Conservation (phyloP, 495 filamentous ascomycete genomes). For the Endocarpon pusillum region DNA sequence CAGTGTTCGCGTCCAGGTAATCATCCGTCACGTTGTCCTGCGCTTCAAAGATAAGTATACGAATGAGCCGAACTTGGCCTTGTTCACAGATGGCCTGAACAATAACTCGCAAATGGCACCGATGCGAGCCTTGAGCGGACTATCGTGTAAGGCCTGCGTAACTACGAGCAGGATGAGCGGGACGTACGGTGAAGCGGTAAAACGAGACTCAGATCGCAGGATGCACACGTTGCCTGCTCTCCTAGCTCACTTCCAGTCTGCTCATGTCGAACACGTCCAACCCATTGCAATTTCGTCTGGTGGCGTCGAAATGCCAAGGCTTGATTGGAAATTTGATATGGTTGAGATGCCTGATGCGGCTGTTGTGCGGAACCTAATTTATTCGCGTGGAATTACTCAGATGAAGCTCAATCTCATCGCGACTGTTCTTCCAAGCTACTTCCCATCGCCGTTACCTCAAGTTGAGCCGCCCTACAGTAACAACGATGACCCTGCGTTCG, state of each 20-base stretch:
- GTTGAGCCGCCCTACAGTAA: slow-evolving; percentile 6
- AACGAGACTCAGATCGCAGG: slow-evolving; percentile 19
- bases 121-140: slow-evolving; percentile 45
- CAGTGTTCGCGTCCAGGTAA: slow-evolving; percentile 41
- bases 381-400: slow-evolving; percentile 36
- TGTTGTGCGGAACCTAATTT: slow-evolving; percentile 27
- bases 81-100: slow-evolving; percentile 51
- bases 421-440: slow-evolving; percentile 35
- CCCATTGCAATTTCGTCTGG: slow-evolving; percentile 11
- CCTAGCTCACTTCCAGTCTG: slow-evolving; percentile 47
- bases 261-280: slow-evolving; percentile 28
- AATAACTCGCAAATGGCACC: slow-evolving; percentile 46
- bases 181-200: slow-evolving; percentile 2
- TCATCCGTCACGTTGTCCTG: slow-evolving; percentile 41
- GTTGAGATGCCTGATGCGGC: slow-evolving; percentile 42
- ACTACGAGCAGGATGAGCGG: slow-evolving; percentile 16
- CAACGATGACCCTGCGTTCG: no score
- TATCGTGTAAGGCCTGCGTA: slow-evolving; percentile 45
- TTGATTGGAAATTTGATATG: slow-evolving; percentile 56
- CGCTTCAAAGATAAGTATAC: slow-evolving; percentile 36
- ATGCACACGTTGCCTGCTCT: slow-evolving; percentile 43
- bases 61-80: slow-evolving; percentile 34
- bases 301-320: slow-evolving; percentile 9
- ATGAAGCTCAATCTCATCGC: slow-evolving; percentile 35
- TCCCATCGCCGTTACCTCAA: slow-evolving; percentile 14